Evolutionary conservation across 768 basidiomycete species (phyloP), one percentile per base, ranked within the genome.

Genomic region (Rhodocollybia butyracea): DNA sequence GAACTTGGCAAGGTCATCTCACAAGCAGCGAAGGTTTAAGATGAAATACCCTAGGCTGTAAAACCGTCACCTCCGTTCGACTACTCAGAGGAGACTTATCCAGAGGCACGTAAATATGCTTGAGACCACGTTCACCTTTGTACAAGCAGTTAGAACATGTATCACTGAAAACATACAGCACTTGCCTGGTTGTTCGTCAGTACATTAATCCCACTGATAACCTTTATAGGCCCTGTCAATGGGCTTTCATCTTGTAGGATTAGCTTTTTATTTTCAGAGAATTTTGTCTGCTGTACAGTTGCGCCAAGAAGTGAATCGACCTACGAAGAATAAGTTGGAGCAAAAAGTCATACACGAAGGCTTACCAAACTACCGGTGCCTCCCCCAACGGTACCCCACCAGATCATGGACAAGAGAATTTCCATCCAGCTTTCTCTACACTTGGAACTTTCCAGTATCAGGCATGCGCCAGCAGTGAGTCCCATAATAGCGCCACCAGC

Each of bases 241-340:
- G 59, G 59, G 11, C 67, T 66, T 13, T 73, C 74, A 60, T 89
- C 84, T 46, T 86, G 84, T 13, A 91, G 73, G 46, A 97, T 76
- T 41, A 79, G 71, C 61, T 84, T 84, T 59, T 77, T 79, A 21
- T 74, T 72, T 42, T 71, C 71, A 5, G 87, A 86, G 70, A 86
- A 96, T 26, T 85, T 79, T 3, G 92, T 93, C 52, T 79, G 74
- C 62, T 98, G 95, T 1, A 96, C 66, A 5, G 90, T 93, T 5
- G 94, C 93, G 2, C 95, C 95, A 17, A 97, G 75, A 12, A 97
- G 40, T 0, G 91, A 94, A 66, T 98, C 95, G 47, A 93, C 68
- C 89, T 91, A 66, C n/a, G 57, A 39, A 48, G 24, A 56, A 2
- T 40, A 57, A 29, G 27, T 55, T 8, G 54, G 36, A 58, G 30